Base-by-base conservation (phyloP, 1,284 basidiomycete species). In the Ustilago shanxiensis region DNA sequence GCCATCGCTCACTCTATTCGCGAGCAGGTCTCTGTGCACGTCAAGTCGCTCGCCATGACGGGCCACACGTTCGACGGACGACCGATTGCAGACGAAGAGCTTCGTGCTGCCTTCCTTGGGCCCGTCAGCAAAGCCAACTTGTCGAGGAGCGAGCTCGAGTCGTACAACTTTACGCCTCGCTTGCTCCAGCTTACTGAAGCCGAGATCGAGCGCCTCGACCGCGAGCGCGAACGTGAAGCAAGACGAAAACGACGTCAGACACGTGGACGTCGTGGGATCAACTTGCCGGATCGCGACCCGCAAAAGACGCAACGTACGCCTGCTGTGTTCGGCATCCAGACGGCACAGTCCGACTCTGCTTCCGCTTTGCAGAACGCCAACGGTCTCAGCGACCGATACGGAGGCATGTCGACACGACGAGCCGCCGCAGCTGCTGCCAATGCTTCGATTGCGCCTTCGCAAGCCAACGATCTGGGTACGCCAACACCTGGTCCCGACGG, bases 1-100 rank as follows among this genome's bases (percentile, higher is more conserved):
- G 95, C 95, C 16, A 93, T 99, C 67, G 92, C 94, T 0, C 96
- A 99, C 86, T 92, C 92, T 35, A 98, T 99, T 76, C 91, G 96
- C 53, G 97, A 99, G 87, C 97, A 99, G 88, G 91, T 95, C 14
- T 91, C 94, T 65, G 91, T 92, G 2, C 95, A 95, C 87, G 92
- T 95, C 86, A 95, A 95, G 82, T 96, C 94, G 0, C 90, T 99
- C 3, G 93, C 94, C 88, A 90, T 98, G 54, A 91, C 95, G 60
- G 94, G 95, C 2, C 93, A 98, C 85, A 90, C 92, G 0, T 91
- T 91, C 18, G 93, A 95, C 74, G 93, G 93, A 11, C 89, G 91
- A 0, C 87, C 89, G 9, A 90, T 97, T 8, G 90, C 91, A 76
- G 95, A 99, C 84, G 95, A 98, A 65, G 97, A 99, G 66, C 90